Evolutionary conservation across 140 eudicot species (phyloP).

Genomic region (Stevia rebaudiana): DNA sequence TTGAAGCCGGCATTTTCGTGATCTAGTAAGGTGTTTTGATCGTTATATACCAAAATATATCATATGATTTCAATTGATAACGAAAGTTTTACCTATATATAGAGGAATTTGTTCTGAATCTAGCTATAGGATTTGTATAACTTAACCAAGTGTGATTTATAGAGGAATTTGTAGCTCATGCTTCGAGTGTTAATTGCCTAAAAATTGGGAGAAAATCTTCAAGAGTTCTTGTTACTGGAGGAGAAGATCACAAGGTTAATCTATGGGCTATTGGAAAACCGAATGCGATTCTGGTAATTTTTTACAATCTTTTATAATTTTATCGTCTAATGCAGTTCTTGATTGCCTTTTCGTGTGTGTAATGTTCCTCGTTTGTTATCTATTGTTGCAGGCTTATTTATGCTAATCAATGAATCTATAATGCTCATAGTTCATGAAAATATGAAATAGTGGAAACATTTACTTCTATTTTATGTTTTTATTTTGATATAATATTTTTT

Average conservation of each 20-base stretch:
- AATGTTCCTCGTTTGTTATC: neutral
- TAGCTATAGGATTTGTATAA: slow-evolving; percentile 11
- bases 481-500: neutral
- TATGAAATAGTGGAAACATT: neutral
- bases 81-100: neutral
- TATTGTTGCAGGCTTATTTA: no score
- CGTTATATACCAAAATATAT: neutral
- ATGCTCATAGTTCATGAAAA: no score
- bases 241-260: slow-evolving; percentile 99
- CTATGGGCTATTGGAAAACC: slow-evolving; percentile 99
- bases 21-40: slow-evolving; percentile 13
- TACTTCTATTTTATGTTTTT: neutral
- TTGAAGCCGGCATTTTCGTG: neutral
- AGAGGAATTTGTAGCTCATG: slow-evolving; percentile 99
- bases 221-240: slow-evolving; percentile 92
- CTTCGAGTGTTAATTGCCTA: slow-evolving; percentile 85
- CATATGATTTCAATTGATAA: slow-evolving; percentile 1
- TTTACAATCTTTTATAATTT: neutral
- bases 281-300: slow-evolving; percentile 66
- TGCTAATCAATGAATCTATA: no score
- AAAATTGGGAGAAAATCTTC: slow-evolving; percentile 94
- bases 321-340: neutral
- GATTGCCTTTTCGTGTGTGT: neutral
- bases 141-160: slow-evolving; percentile 32
- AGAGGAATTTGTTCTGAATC: neutral